Conservation (phyloP, 2,329 filamentous ascomycete species). For the Ceratocystis colombiana region DNA sequence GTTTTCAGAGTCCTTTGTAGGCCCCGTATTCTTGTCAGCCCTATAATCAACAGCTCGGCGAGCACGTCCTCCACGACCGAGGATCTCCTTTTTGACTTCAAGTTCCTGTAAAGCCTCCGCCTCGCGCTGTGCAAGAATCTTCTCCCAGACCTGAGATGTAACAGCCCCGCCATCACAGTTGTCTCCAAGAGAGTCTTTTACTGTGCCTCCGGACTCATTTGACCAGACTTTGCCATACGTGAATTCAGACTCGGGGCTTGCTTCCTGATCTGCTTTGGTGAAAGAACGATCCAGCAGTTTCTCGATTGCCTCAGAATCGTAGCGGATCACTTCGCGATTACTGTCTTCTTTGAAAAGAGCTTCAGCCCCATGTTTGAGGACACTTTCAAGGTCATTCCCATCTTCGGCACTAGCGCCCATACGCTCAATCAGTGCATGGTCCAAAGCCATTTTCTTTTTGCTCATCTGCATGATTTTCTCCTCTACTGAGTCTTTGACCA, state of each 20-base stretch:
- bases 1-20: constrained; percentile 28
- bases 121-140: constrained; percentile 75
- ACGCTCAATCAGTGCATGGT: constrained; percentile 86
- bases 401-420: constrained; percentile 78
- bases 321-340: constrained; percentile 62
- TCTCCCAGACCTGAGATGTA: constrained; percentile 62
- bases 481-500: constrained; percentile 80
- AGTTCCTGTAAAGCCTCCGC: constrained; percentile 64
- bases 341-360: constrained; percentile 73
- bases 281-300: constrained; percentile 80
- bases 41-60: constrained; percentile 37
- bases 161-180: constrained; percentile 40
- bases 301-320: constrained; percentile 74
- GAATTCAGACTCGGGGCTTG: constrained; percentile 49
- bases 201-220: constrained; percentile 61
- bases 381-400: constrained; percentile 71
- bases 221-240: constrained; percentile 87
- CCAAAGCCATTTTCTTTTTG: constrained; percentile 88
- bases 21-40: constrained; percentile 26
- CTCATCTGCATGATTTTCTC: constrained; percentile 96
- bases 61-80: constrained; percentile 75
- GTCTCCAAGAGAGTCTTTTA: constrained; percentile 44
- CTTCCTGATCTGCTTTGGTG: constrained; percentile 53
- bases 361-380: constrained; percentile 76
- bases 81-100: constrained; percentile 52